Percentiles rank a stretch among this genome's conserved stretches.
These are phyloP conservation scores for Hypoxylon fragiforme DNA, from an alignment of 495 filamentous ascomycete genomes.

Conservation along the genomic window DNA sequence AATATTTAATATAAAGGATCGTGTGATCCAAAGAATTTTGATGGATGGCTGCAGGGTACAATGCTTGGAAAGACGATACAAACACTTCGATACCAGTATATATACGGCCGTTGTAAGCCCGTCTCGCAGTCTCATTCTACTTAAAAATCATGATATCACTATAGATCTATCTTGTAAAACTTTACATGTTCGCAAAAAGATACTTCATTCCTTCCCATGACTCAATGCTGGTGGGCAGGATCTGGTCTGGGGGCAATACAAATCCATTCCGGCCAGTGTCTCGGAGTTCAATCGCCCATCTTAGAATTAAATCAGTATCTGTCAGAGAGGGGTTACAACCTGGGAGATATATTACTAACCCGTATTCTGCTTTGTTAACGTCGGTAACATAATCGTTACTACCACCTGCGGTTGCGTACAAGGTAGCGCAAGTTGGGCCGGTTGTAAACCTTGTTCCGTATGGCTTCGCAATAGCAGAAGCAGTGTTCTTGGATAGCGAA, in stretches of 20 bases:
- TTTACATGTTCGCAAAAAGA: constrained; percentile 52
- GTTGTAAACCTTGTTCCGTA: constrained; percentile 54
- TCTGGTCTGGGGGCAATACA: constrained; percentile 59
- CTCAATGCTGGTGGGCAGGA: constrained; percentile 55
- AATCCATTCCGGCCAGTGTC: constrained; percentile 55
- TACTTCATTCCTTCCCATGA: constrained; percentile 59
- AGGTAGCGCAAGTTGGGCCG: constrained; percentile 60
- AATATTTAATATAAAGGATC: no score
- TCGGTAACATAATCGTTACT: constrained; percentile 61
- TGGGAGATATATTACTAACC: constrained; percentile 20
- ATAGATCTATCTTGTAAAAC: no score
- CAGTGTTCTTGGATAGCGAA: constrained; percentile 39
- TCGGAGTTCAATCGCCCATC: constrained; percentile 60
- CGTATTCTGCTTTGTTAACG: constrained; percentile 52
- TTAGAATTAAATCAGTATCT: constrained; percentile 9
- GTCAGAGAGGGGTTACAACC: not conserved
- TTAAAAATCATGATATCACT: no score
- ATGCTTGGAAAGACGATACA: no score
- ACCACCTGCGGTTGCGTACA: constrained; percentile 59
- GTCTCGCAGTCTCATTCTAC: no score
- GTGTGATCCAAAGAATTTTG: no score
- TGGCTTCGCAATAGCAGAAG: constrained; percentile 46
- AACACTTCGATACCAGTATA: no score
- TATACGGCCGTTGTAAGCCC: no score
- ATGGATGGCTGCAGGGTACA: no score